A percentile compares a stretch with the other conserved stretches of the same genome.
Evolutionary conservation across 2,329 filamentous ascomycete genomes (phyloP).

Genomic region (Tolypocladium endophyticum): DNA sequence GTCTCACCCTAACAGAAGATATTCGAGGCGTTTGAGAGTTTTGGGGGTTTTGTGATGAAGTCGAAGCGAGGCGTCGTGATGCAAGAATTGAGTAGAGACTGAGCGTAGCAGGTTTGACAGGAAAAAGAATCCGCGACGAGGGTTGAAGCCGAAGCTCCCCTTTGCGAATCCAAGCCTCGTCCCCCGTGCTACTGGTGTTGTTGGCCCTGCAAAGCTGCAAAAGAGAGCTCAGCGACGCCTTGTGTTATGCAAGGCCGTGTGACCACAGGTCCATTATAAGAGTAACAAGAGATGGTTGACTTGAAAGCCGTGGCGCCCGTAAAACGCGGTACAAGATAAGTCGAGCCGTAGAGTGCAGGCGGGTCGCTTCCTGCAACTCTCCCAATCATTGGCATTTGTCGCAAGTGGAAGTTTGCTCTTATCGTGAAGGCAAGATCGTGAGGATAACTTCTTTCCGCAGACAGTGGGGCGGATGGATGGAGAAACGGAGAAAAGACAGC

Average conservation of each 20-base stretch:
- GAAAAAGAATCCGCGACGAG: not conserved
- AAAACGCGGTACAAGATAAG: not conserved
- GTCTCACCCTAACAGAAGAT: not conserved
- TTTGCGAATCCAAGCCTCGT: not conserved
- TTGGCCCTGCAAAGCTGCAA: not conserved
- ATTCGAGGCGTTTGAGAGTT: not conserved
- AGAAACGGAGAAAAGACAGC: slow-evolving; percentile 10
- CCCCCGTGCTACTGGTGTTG: not conserved
- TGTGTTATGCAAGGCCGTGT: slow-evolving; percentile 1
- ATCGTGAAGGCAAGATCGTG: not conserved
- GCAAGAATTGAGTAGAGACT: slow-evolving; percentile 16
- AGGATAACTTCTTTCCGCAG: not conserved
- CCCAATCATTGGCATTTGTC: not conserved
- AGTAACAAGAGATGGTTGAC: not conserved
- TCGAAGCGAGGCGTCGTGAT: slow-evolving; percentile 10
- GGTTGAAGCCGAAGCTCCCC: not conserved
- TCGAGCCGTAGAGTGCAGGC: not conserved
- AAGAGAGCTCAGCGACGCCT: not conserved
- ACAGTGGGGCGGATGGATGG: slow-evolving; percentile 4
- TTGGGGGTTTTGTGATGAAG: not conserved
- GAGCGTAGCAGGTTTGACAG: slow-evolving; percentile 4
- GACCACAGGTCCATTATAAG: slow-evolving; percentile 1
- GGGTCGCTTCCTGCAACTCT: not conserved
- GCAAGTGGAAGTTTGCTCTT: not conserved
- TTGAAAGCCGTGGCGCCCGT: not conserved